Evolutionary conservation across 306 rosid species (phyloP).

Genomic region (Acacia melanoxylon): DNA sequence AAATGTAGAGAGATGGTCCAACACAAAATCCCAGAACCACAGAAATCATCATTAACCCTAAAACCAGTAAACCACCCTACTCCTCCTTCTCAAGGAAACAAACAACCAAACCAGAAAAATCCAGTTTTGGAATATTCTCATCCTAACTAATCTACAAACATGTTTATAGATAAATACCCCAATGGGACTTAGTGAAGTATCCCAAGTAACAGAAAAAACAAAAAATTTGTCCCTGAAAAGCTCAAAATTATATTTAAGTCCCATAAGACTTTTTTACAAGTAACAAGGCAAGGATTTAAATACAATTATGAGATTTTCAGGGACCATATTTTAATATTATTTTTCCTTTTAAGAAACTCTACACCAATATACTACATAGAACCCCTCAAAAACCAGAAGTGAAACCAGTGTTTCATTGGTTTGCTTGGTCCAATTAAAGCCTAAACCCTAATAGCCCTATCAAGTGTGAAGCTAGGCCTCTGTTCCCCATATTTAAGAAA

Average conservation of each 20-base stretch:
- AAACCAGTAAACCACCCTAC: not conserved
- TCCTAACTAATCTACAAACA: not conserved
- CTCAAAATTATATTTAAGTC: no score
- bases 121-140: not conserved
- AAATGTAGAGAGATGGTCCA: not conserved
- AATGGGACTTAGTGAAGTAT: no score
- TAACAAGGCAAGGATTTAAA: no score
- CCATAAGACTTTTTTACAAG: no score
- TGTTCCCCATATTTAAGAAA: not conserved
- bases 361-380: not conserved
- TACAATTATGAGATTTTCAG: no score
- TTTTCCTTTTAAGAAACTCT: no score
- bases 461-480: not conserved
- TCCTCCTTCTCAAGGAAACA: not conserved
- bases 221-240: no score
- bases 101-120: no score
- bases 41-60: not conserved
- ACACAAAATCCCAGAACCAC: conserved; percentile 12
- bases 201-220: no score
- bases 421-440: not conserved
- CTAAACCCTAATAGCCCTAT: not conserved
- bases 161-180: not conserved
- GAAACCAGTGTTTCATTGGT: not conserved
- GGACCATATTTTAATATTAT: no score
- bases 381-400: not conserved